Evolutionary conservation across 805 yeast genomes (phyloP).

Genomic region (Starmerella geochares): DNA sequence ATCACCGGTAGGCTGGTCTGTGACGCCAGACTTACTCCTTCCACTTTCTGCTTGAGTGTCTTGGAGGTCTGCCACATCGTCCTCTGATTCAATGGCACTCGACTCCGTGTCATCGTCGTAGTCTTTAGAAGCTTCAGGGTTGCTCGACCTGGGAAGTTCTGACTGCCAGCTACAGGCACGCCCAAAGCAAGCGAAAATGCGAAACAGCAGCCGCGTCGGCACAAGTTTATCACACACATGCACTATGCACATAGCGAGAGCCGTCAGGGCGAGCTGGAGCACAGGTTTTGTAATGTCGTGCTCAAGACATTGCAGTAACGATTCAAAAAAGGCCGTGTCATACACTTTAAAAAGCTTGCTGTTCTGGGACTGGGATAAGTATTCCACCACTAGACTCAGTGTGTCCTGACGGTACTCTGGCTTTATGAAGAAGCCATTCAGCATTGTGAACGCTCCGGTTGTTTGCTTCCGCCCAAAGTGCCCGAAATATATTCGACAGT

Average conservation of each 20-base stretch:
- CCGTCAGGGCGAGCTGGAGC: constrained; percentile 33
- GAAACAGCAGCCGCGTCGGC: constrained; percentile 27
- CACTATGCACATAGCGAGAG: constrained; percentile 39
- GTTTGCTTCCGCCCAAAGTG: constrained; percentile 39
- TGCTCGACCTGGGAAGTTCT: not conserved
- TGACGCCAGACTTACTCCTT: too few relatives aligned
- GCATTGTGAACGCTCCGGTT: constrained; percentile 31
- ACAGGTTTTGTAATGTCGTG: constrained; percentile 37
- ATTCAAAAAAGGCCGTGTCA: constrained; percentile 23
- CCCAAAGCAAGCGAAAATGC: constrained; percentile 38
- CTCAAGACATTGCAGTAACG: constrained; percentile 25
- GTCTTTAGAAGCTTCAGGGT: not conserved
- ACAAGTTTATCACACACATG: constrained; percentile 35
- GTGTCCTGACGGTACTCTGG: constrained; percentile 34
- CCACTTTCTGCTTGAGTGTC: not conserved
- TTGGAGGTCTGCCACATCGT: not conserved
- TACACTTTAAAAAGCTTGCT: constrained; percentile 24
- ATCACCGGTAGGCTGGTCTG: not conserved
- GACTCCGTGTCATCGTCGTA: constrained; percentile 5
- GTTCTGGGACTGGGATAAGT: constrained; percentile 21
- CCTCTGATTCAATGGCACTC: not conserved
- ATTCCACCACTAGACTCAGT: constrained; percentile 33
- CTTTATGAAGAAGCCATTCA: constrained; percentile 33
- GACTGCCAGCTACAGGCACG: constrained; percentile 37
- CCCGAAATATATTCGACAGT: constrained; percentile 36